Conservation (phyloP, 208 protist species). For the Wallacemonas collosoma region DNA sequence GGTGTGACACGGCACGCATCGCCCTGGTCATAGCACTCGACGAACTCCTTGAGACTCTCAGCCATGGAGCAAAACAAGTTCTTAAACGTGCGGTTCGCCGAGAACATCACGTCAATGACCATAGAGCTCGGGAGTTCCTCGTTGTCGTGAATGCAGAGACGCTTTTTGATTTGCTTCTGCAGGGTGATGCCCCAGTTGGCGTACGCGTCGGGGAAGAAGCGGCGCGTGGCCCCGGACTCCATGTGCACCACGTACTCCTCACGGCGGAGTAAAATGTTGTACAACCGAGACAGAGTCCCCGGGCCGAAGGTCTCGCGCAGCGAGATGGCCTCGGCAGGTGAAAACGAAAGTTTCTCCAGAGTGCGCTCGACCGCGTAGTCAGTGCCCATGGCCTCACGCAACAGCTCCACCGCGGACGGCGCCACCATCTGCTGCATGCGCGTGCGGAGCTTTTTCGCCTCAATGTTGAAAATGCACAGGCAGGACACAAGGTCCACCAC, state of each 20-base stretch:
- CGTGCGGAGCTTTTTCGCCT: conserved; percentile 67
- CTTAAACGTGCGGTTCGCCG: conserved; percentile 72
- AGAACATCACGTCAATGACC: conserved; percentile 78
- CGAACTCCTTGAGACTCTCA: conserved; percentile 42
- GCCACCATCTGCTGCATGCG: conserved; percentile 71
- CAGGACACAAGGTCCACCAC: conserved; percentile 86
- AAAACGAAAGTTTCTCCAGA: conserved; percentile 56
- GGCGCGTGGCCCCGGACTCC: conserved; percentile 45
- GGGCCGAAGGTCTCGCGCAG: conserved; percentile 56
- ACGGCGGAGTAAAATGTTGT: conserved; percentile 72
- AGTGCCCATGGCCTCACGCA: conserved; percentile 42
- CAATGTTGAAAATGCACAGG: conserved; percentile 80
- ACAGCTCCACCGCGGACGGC: conserved; percentile 63
- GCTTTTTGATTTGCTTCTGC: conserved; percentile 46
- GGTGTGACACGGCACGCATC: conserved; percentile 4
- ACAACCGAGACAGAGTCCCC: conserved; percentile 48
- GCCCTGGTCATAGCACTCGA: conserved; percentile 28
- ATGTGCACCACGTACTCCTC: conserved; percentile 87
- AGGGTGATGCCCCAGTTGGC: conserved; percentile 71
- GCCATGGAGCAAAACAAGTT: conserved; percentile 79
- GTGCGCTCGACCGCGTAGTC: conserved; percentile 17
- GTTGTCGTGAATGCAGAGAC: conserved; percentile 31
- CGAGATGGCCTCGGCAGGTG: conserved; percentile 46
- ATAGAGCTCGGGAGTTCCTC: conserved; percentile 44
- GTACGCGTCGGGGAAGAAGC: conserved; percentile 68